Base-by-base conservation (phyloP, 345 rosid species). In the Brassica nigra region DNA sequence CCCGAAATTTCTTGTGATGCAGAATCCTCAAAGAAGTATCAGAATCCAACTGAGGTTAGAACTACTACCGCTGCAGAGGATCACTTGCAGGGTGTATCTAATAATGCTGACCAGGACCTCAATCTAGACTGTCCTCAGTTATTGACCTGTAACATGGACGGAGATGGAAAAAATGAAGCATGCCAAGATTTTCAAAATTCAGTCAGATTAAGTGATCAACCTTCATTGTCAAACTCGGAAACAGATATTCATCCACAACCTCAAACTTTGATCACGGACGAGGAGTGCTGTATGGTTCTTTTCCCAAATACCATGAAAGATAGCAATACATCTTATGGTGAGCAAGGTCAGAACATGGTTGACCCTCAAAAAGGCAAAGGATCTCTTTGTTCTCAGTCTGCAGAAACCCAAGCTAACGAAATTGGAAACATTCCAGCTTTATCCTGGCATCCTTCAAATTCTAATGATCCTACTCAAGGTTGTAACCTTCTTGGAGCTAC, bases 281-380 rank as follows among this genome's bases (percentile, higher is more conserved):
- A 90, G 76, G 98, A 93, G 82, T 93, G 94, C 76, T 93, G 97
- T 81, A 84, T 87, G 87, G 84, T 85, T 76, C 87, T 93, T 79
- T 90, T 95, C 65, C 83, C 88, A 6, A 96, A 93, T 74, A 86
- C 84, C 76, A 71, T 80, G 67, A 87, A 74, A 37, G 84, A 82
- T 74, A 81, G 77, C 63, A 63, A 70, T 65, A 83, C 85, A 76
- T 37, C 88, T 66, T 69, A 89, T 68, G 87, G 71, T 64, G 76
- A 82, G 12, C 78, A 85, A 74, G 86, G 78, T 70, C 78, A 78
- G 68, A 81, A 81, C 68, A 72, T 83, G 78, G 74, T 71, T 79
- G 84, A 73, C 49, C 65, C 79, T 63, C 83, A 73, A 80, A 87
- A 74, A 79, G 78, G 74, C 27, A 71, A 82, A 71, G 87, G 83